A percentile compares a stretch with the other conserved stretches of the same genome.
phyloP scores from a whole-genome alignment of 768 basidiomycete species.

The Rhizopogon salebrosus region DNA sequence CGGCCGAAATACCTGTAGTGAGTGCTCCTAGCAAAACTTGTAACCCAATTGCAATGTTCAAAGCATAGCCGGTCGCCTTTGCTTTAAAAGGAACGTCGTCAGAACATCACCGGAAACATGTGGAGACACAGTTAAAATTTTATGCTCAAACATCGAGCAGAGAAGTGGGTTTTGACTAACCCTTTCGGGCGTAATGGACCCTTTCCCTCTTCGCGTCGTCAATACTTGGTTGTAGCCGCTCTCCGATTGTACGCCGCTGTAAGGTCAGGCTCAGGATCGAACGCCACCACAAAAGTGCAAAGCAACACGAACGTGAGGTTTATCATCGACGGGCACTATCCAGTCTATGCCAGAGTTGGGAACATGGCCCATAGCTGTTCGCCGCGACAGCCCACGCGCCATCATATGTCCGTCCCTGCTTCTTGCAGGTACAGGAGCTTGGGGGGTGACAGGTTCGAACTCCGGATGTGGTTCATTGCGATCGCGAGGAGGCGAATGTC shows the following conservation, averaged over 20 bases:
- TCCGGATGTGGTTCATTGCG: conserved; percentile 4
- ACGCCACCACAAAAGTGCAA: neutral
- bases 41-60: conserved; percentile 50
- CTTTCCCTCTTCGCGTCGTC: conserved; percentile 40
- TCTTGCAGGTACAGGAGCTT: conserved; percentile 4
- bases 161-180: conserved; percentile 14
- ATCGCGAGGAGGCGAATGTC: neutral
- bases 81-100: conserved; percentile 20
- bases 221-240: conserved; percentile 53
- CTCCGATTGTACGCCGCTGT: conserved; percentile 36
- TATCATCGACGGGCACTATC: conserved; percentile 23
- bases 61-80: conserved; percentile 22
- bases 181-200: conserved; percentile 42
- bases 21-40: conserved; percentile 64
- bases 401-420: conserved; percentile 11
- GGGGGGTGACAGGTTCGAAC: conserved; percentile 3
- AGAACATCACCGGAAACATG: neutral
- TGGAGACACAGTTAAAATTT: conserved; percentile 6
- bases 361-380: neutral
- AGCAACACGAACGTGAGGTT: conserved; percentile 10
- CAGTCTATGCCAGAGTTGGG: conserved; percentile 14
- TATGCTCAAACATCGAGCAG: conserved; percentile 1
- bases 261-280: neutral
- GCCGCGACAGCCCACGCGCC: conserved; percentile 9
- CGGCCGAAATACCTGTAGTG: conserved; percentile 60